Evolutionary conservation across 2,329 filamentous ascomycete species (phyloP).

Genomic region (Xylariaceae sp.): DNA sequence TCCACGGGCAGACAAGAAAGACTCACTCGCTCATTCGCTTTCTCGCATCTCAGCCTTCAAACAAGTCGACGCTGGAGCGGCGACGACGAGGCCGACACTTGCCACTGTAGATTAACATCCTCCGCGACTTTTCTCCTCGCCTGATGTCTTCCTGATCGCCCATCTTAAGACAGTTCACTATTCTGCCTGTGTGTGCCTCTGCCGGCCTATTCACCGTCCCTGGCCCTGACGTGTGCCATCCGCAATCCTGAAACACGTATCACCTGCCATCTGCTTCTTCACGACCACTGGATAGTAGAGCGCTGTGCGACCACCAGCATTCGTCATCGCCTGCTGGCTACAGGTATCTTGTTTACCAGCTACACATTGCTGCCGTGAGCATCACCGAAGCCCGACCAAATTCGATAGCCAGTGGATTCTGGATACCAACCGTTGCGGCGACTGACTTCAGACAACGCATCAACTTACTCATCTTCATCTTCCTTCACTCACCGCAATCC

Average conservation of each 20-base stretch:
- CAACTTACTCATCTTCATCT: neutral
- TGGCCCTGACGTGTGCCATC: conserved; percentile 22
- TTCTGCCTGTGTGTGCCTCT: conserved; percentile 18
- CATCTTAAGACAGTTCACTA: conserved; percentile 24
- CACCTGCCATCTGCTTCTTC: conserved; percentile 25
- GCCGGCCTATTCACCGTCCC: conserved; percentile 21
- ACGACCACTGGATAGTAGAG: conserved; percentile 21
- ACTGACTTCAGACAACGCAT: neutral
- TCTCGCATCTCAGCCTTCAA: neutral
- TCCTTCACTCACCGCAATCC: conserved; percentile 1
- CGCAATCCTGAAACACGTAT: conserved; percentile 38
- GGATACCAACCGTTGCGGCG: neutral
- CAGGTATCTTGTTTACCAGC: conserved; percentile 8
- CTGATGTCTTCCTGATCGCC: conserved; percentile 36
- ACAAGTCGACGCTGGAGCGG: neutral
- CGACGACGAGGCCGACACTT: conserved; percentile 10
- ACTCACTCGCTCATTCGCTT: conserved; percentile 2
- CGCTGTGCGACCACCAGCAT: conserved; percentile 22
- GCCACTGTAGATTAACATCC: conserved; percentile 6
- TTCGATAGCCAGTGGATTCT: neutral
- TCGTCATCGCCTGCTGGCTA: conserved; percentile 15
- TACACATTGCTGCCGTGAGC: neutral
- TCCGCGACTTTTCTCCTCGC: conserved; percentile 17
- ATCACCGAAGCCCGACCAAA: neutral
- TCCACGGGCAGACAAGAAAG: conserved; percentile 10